Base-by-base conservation (phyloP, 176 grass and related monocot species). In the Carex scoparia region DNA sequence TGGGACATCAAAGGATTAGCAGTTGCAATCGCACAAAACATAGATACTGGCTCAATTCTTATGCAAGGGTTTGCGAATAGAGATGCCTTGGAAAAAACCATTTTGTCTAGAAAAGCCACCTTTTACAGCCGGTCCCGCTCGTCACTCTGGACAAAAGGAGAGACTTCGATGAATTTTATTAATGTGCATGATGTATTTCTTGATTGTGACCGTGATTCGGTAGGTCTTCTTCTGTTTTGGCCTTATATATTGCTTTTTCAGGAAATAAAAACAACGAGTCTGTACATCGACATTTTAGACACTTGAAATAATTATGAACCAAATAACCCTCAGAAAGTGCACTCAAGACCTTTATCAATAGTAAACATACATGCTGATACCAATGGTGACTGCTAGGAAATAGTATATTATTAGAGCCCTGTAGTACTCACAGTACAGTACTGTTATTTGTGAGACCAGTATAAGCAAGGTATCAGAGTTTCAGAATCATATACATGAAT, bases 91-190 rank as follows among this genome's bases (percentile, higher is more conserved):
- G 84, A 79, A 77, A 86, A 87, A 49, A 94, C 92, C 33, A 94
- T 98, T 82, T 90, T 74, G 2, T 93, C 91, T 33, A 87, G 68
- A 23, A 98, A 93, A 84, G 95, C 95, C 12, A 98, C 95, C 84
- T 98, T 98, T 85, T 98, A 84, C 73, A 98, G 95, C 62, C 92
- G 95, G 0, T 98, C 95, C 0, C 84, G 91, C 32, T 98, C 91
- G 57, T 88, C 92, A 10, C 87, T 98, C 83, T 98, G 95, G 95
- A 98, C 85, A 1, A 98, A 98, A 87, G 92, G 95, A 85, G 95
- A 98, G 91, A 98, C 95, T 10, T 98, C 95, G 10, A 93, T 85
- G 87, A 98, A 98, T 71, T 94, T 93, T 79, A 94, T 98, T 73
- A 98, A 98, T 71, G 95, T 98, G 51, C 91, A 90, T 81, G 95